These are phyloP conservation scores for Aspergillus fructus DNA, from an alignment of 2,329 filamentous ascomycete species.

Conservation along the genomic window DNA sequence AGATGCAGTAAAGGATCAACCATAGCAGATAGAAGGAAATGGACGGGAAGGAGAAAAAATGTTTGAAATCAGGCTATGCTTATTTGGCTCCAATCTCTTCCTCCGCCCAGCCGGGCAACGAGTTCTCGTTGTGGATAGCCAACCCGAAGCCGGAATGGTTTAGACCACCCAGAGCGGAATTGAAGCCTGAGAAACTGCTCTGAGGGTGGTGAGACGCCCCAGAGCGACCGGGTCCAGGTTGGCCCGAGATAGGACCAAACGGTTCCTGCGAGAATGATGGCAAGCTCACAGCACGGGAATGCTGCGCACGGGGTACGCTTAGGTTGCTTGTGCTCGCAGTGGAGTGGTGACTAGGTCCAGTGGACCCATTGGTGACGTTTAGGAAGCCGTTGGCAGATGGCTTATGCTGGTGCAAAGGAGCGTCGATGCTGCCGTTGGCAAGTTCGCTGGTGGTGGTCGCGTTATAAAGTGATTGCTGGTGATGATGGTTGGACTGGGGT, in stretches of 20 bases:
- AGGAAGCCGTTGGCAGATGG: slow-evolving; percentile 65
- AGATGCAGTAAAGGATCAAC: slow-evolving; percentile 22
- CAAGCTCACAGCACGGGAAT: slow-evolving; percentile 84
- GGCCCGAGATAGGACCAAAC: slow-evolving; percentile 46
- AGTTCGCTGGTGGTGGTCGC: slow-evolving; percentile 67
- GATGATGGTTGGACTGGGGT: slow-evolving; percentile 60
- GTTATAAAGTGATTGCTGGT: slow-evolving; percentile 79
- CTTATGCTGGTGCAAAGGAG: slow-evolving; percentile 53
- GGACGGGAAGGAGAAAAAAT: slow-evolving; percentile 18
- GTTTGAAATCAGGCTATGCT: slow-evolving; percentile 22
- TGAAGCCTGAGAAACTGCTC: slow-evolving; percentile 58
- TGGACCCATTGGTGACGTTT: slow-evolving; percentile 53
- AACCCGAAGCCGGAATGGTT: slow-evolving; percentile 59
- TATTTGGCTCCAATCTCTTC: slow-evolving; percentile 61
- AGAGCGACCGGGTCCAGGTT: slow-evolving; percentile 35
- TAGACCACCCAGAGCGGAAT: slow-evolving; percentile 58
- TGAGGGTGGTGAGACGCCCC: slow-evolving; percentile 45
- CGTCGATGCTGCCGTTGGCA: slow-evolving; percentile 53
- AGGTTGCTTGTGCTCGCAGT: slow-evolving; percentile 59
- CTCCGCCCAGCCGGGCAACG: slow-evolving; percentile 63
- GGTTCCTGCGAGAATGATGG: slow-evolving; percentile 67
- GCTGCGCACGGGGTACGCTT: slow-evolving; percentile 56
- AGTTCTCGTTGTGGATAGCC: slow-evolving; percentile 58
- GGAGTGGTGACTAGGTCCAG: slow-evolving; percentile 74
- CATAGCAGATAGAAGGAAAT: slow-evolving; percentile 24